Evolutionary conservation across 306 rosid genomes (phyloP), one percentile per base, ranked within the genome.

Genomic region (Senna siamea): DNA sequence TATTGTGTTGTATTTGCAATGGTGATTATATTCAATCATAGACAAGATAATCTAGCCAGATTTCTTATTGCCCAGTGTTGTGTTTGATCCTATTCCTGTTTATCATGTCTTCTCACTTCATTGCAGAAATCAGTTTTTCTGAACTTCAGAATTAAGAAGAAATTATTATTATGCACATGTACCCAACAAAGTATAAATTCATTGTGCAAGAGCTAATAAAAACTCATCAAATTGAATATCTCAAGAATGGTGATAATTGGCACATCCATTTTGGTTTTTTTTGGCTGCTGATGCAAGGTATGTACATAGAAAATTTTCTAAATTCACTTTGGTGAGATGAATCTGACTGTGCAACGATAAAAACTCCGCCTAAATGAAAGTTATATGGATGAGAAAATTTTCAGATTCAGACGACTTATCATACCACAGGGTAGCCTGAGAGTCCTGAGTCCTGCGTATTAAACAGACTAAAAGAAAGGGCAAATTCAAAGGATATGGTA

Each of bases 401-500:
- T 37, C 34, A 15, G 23, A 13, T 54, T 54, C 51, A 22, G 14
- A 22, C 28, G 40, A 18, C 28, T 10, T 51, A 5, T 1, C 15
- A 47, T 14, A n/a, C 5, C 10, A 50, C n/a, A 50, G 9, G 55
- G 9, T 50, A 50, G 19, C n/a, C 28, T 43, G 9, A 20, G 28
- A 5, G 7, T 11, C 34, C 1, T 28, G 54, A 6, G 26, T 38
- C 7, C 37, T 32, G n/a, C n/a, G n/a, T n/a, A n/a, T n/a, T n/a
- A n/a, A 32, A 34, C 53, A 32, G 18, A 66, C 30, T 7, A 15
- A 55, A 69, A 28, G 28, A 66, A 38, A 50, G n/a, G 9, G 15
- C 0, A 55, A 54, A 20, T 6, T 55, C 11, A 69, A 72, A 67
- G 46, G 84, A 17, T 12, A 69, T 70, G 56, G 54, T n/a, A 52